These are phyloP conservation scores for Miscanthus lutarioriparius DNA, from an alignment of 176 grass and related monocot genomes.

Conservation along the genomic window DNA sequence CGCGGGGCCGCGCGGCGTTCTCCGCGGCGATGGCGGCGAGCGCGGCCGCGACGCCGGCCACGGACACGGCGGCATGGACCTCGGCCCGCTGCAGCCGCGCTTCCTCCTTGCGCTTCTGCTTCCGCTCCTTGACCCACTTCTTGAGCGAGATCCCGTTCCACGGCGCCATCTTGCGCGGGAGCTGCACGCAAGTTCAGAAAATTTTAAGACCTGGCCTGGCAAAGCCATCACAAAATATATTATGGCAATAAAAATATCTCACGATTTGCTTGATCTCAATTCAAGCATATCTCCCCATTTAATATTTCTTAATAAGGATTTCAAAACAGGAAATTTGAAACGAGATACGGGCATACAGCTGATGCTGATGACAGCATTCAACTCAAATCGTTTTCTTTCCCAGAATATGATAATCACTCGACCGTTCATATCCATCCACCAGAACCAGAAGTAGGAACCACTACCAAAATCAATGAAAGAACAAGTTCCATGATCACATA, in stretches of 20 bases:
- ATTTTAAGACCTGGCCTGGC: neutral
- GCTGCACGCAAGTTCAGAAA: slow-evolving; percentile 45
- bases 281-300: neutral
- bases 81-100: slow-evolving; percentile 78
- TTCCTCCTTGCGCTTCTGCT: slow-evolving; percentile 90
- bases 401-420: neutral
- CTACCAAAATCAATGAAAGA: neutral
- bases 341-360: neutral
- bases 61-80: slow-evolving; percentile 84
- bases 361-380: neutral
- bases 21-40: slow-evolving; percentile 85
- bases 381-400: neutral
- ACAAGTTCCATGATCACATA: neutral
- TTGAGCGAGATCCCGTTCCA: slow-evolving; percentile 82
- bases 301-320: neutral
- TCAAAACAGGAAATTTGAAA: neutral
- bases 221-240: neutral
- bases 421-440: neutral
- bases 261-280: neutral
- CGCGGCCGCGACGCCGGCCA: slow-evolving; percentile 81
- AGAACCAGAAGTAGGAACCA: neutral
- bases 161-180: slow-evolving; percentile 69
- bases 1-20: slow-evolving; percentile 40
- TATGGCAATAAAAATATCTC: slow-evolving; percentile 8
- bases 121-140: slow-evolving; percentile 97